A percentile compares a stretch with the other conserved stretches of the same genome.
Evolutionary conservation across 768 basidiomycete genomes (phyloP).

Genomic region (Glaciozyma martinii): DNA sequence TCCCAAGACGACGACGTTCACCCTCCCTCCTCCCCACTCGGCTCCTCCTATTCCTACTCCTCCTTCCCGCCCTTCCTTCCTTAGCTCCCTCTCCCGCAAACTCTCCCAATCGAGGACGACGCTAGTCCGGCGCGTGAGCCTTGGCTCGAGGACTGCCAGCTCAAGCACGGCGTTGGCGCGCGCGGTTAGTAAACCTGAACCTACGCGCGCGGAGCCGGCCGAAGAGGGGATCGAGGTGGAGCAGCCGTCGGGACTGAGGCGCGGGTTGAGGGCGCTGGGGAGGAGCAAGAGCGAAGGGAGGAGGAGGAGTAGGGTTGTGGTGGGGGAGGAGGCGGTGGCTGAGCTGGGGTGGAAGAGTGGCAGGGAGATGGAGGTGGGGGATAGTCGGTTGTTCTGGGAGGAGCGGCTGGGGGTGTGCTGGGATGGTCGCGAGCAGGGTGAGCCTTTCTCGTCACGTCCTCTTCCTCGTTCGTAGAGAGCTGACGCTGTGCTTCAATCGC

Average conservation of each 20-base stretch:
- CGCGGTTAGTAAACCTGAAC: background rate
- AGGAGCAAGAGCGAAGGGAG: slow-evolving; percentile 9
- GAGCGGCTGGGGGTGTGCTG: slow-evolving; percentile 12
- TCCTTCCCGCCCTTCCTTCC: background rate
- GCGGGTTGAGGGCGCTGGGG: slow-evolving; percentile 10
- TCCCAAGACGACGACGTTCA: slow-evolving; percentile 5
- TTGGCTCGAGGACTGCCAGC: background rate
- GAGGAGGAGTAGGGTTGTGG: background rate
- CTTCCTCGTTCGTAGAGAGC: background rate
- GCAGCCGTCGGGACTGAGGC: background rate
- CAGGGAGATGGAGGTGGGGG: background rate
- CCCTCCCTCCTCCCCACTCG: background rate
- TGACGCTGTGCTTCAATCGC: background rate
- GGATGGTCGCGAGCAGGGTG: slow-evolving; percentile 17
- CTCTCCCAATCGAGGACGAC: slow-evolving; percentile 6
- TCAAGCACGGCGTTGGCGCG: slow-evolving; percentile 2
- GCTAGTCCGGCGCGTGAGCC: slow-evolving; percentile 12
- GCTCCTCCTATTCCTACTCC: background rate
- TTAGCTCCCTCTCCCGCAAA: slow-evolving; percentile 7
- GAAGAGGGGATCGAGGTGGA: background rate
- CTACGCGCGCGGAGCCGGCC: background rate
- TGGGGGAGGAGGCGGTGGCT: background rate
- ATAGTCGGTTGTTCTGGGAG: slow-evolving; percentile 7
- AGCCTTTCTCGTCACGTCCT: background rate
- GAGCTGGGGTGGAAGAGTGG: background rate